Base-by-base conservation (phyloP, 352 stramenopile genomes). In the Pythium brassicae region DNA sequence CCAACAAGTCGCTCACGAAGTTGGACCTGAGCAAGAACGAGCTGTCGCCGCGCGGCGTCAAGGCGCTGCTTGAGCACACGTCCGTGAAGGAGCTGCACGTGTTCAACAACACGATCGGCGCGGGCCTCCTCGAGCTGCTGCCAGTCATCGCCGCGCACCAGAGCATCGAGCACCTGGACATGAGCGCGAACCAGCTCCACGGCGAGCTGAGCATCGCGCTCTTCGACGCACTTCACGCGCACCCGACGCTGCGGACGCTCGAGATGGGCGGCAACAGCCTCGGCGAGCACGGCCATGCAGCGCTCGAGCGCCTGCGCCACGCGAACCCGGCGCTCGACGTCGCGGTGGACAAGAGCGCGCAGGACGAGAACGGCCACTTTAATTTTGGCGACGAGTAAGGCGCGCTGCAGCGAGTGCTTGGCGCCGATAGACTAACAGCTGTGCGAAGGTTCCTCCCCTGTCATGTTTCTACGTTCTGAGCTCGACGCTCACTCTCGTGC, bases 221-320 rank as follows among this genome's bases (percentile, higher is more conserved):
- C 15, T 90, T 94, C 26, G 59, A 85, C 29, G 65, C 68, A 25
- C 59, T 94, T 17, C 83, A 94, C 63, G 45, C 55, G 0, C 81
- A 91, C 47, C 59, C 73, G 42, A 76, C 77, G 27, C 73, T 94
- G n/a, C 75, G 75, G 62, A 94, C 83, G 25, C 74, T 92, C 15
- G 83, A 94, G 53, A 87, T 94, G 75, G 83, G 83, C 59, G 83
- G 83, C 61, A 94, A 94, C 63, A 87, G 76, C 25, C 63, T 94
- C 1, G 83, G 81, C 9, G 73, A 89, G 52, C 64, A 72, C 14
- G 83, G 83, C 25, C 78, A 84, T 45, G 68, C 62, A 0, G 83
- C 83, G 43, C 72, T 94, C 17, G 78, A 91, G 32, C 64, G 55
- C 27, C 65, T 94, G 49, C 79, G 77, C 19, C 58, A 62, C 3